These are phyloP conservation scores for Yamadazyma spencermartinsiae DNA, from an alignment of 1,139 yeast species.

Conservation along the genomic window DNA sequence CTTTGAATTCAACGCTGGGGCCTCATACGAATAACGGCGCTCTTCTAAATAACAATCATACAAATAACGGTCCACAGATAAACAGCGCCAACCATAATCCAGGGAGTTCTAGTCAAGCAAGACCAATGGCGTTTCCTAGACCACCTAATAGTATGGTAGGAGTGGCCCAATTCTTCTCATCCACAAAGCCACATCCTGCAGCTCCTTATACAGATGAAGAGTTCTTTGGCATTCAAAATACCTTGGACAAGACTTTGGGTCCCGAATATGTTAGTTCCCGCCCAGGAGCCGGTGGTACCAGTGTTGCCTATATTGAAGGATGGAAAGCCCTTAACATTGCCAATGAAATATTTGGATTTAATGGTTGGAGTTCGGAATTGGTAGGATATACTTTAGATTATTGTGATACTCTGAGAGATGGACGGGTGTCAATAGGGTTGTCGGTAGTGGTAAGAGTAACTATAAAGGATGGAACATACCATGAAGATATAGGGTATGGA, in stretches of 20 bases:
- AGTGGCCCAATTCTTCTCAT: constrained; percentile 12
- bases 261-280: constrained; percentile 87
- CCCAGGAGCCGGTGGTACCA: constrained; percentile 71
- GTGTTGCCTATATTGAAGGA: constrained; percentile 75
- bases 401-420: constrained; percentile 58
- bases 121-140: background rate
- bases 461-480: constrained; percentile 70
- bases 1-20: no score
- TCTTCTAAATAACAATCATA: background rate
- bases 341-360: constrained; percentile 76
- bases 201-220: constrained; percentile 43
- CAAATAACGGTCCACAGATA: background rate
- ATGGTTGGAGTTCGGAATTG: constrained; percentile 79
- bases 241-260: constrained; percentile 68
- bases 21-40: no score
- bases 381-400: constrained; percentile 68
- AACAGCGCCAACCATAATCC: background rate
- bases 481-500: constrained; percentile 84
- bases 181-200: constrained; percentile 22
- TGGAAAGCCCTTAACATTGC: constrained; percentile 81
- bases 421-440: constrained; percentile 61
- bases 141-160: constrained; percentile 7
- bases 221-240: constrained; percentile 35
- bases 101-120: background rate
- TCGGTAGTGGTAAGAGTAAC: constrained; percentile 73